Conservation (phyloP, 768 basidiomycete species). For the Hydnomerulius pinastri region DNA sequence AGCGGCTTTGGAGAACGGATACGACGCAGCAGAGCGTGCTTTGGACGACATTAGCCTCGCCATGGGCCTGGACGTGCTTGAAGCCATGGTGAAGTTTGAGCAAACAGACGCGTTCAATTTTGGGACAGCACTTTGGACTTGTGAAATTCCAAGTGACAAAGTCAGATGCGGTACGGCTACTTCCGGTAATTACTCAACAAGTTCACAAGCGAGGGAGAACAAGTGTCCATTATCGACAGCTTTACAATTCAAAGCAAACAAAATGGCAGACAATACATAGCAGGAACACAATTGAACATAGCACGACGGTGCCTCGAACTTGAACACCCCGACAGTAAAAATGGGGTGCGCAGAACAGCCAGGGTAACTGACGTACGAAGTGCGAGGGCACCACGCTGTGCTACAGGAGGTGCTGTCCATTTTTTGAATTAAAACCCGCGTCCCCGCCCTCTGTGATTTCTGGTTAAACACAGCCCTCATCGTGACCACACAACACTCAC, state of each 20-base stretch:
- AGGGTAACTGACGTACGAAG: slow-evolving; percentile 8
- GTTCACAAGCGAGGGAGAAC: not conserved
- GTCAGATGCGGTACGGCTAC: too few species aligned
- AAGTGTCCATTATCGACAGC: slow-evolving; percentile 28
- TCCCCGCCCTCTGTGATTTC: slow-evolving; percentile 59
- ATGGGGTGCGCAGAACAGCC: slow-evolving; percentile 6
- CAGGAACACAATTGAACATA: slow-evolving; percentile 21
- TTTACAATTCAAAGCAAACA: slow-evolving; percentile 25
- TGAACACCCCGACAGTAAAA: slow-evolving; percentile 2
- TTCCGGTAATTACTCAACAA: slow-evolving; percentile 14
- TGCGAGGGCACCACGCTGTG: slow-evolving; percentile 18
- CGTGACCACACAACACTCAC: slow-evolving; percentile 42
- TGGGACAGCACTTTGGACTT: too few species aligned
- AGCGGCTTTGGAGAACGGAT: slow-evolving; percentile 76
- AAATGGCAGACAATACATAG: slow-evolving; percentile 26
- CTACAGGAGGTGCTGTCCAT: slow-evolving; percentile 4
- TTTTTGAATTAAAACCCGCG: slow-evolving; percentile 55
- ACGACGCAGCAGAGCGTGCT: slow-evolving; percentile 30
- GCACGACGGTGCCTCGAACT: slow-evolving; percentile 10
- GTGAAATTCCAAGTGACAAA: too few species aligned
- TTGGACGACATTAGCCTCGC: slow-evolving; percentile 27
- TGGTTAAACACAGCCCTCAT: slow-evolving; percentile 9
- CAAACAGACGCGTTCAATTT: not conserved
- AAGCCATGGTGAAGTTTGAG: slow-evolving; percentile 8
- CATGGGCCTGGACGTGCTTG: slow-evolving; percentile 10